These are phyloP conservation scores for Eucalyptus victrix DNA, from an alignment of 345 rosid species.

Conservation along the genomic window DNA sequence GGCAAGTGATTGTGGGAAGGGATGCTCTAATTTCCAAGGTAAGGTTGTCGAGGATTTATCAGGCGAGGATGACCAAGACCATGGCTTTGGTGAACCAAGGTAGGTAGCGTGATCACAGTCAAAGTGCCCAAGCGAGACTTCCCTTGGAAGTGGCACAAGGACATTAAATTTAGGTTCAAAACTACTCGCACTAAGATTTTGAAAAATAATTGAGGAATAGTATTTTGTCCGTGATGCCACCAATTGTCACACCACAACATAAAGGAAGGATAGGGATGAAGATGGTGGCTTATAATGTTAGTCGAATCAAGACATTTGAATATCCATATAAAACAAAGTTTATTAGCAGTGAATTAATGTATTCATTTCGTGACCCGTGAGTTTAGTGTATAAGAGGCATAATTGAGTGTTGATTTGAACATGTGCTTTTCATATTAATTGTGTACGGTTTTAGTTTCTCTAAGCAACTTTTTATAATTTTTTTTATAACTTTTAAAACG, in stretches of 20 bases:
- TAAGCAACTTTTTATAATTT: too few species aligned
- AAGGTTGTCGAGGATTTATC: not conserved
- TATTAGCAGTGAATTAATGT: too few species aligned
- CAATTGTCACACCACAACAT: too few species aligned
- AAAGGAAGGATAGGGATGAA: too few species aligned
- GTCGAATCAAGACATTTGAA: too few species aligned
- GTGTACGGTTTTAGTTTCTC: not conserved
- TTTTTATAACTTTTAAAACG: too few species aligned
- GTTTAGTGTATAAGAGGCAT: not conserved
- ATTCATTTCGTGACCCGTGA: too few species aligned
- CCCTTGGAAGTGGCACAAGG: not conserved
- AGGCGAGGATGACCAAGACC: not conserved
- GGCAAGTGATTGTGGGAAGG: not conserved
- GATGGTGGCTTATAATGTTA: too few species aligned
- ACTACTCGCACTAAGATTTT: not conserved
- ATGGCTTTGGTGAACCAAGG: not conserved
- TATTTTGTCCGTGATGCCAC: rapidly evolving
- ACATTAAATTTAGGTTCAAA: not conserved
- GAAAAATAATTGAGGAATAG: not conserved
- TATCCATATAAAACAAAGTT: too few species aligned
- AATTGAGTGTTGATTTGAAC: not conserved
- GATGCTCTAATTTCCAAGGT: not conserved
- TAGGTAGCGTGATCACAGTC: not conserved
- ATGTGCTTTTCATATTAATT: too few species aligned
- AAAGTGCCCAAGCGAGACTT: not conserved